Conservation (phyloP, 345 rosid genomes). For the Jatropha curcas region DNA sequence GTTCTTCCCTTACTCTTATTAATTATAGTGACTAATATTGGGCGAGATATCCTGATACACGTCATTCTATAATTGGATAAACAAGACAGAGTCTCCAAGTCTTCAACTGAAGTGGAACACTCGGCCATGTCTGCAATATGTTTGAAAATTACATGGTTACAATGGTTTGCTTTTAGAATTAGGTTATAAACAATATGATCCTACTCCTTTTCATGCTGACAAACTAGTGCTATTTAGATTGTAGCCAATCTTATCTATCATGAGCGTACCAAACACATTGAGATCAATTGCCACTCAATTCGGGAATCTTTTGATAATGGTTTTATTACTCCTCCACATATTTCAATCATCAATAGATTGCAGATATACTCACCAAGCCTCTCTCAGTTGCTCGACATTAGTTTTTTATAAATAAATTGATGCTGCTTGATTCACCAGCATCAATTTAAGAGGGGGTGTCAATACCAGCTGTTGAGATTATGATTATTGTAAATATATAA, state of each 20-base stretch:
- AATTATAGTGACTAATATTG: no score
- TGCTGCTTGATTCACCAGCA: background rate
- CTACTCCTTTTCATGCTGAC: background rate
- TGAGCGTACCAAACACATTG: background rate
- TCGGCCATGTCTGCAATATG: background rate
- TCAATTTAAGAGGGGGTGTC: background rate
- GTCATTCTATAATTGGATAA: background rate
- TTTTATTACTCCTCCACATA: background rate
- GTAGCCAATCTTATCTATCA: background rate
- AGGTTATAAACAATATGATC: background rate
- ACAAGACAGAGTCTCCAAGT: background rate
- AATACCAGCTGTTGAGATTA: no score
- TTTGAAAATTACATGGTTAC: background rate
- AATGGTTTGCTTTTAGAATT: background rate
- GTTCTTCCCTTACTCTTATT: no score
- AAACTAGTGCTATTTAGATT: background rate
- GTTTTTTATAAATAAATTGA: background rate
- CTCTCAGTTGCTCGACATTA: background rate
- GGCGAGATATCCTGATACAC: no score
- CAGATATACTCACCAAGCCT: background rate
- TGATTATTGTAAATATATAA: no score
- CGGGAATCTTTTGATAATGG: background rate
- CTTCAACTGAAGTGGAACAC: background rate
- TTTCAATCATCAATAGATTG: background rate
- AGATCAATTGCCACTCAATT: constrained; percentile 1